These are phyloP conservation scores for Baudoinia panamericana DNA, from an alignment of 495 filamentous ascomycete genomes.

Conservation along the genomic window DNA sequence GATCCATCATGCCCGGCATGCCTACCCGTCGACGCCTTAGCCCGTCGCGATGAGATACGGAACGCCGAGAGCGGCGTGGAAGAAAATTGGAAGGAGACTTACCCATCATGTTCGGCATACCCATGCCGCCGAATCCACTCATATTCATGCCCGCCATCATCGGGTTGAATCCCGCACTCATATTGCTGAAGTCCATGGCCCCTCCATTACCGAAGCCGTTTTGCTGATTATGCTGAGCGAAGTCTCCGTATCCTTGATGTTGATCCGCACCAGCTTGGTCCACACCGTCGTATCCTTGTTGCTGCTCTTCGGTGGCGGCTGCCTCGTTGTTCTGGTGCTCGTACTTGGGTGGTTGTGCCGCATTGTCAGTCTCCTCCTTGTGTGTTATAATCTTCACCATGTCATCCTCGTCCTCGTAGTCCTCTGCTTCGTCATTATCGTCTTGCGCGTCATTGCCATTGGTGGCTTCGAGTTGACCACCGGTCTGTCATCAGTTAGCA, in stretches of 20 bases:
- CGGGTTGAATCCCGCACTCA: conserved; percentile 54
- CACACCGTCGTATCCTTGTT: conserved; percentile 1
- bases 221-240: conserved; percentile 15
- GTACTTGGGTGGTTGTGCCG: no score
- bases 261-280: conserved; percentile 9
- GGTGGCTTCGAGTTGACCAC: no score
- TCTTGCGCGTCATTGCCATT: no score
- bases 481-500: no score
- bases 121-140: conserved; percentile 41
- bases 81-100: conserved; percentile 3
- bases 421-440: conserved; percentile 6
- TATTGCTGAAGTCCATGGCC: conserved; percentile 50
- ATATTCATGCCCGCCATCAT: conserved; percentile 68
- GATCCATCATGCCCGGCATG: conserved; percentile 81
- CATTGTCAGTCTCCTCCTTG: background rate
- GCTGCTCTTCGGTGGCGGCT: conserved; percentile 4
- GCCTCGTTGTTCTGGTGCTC: no score
- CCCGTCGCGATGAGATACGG: background rate
- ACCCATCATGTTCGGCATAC: conserved; percentile 67
- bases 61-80: no score
- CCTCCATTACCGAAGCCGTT: conserved; percentile 15
- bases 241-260: conserved; percentile 13
- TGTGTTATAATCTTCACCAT: conserved; percentile 11
- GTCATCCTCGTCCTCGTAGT: conserved; percentile 17
- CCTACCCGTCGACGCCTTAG: conserved; percentile 32